Conservation (phyloP, 805 yeast genomes). For the Tetrapisispora namnaoensis region DNA sequence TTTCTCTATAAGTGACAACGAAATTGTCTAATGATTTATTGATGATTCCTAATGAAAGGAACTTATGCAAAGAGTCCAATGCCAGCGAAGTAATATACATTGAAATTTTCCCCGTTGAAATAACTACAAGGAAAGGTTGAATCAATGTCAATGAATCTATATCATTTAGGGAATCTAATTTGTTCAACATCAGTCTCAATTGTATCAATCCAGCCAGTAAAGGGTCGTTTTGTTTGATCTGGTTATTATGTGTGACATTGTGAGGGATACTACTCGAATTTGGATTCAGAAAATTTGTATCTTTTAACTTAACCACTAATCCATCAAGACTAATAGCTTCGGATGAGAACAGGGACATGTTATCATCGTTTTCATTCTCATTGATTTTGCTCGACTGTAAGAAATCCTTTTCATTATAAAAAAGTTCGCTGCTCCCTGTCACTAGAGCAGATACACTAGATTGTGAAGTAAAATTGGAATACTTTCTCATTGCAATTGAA, state of each 20-base stretch:
- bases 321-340: slow-evolving; percentile 14
- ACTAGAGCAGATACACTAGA: slow-evolving; percentile 77
- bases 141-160: slow-evolving; percentile 64
- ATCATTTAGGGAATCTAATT: slow-evolving; percentile 38
- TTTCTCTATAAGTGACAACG: slow-evolving; percentile 39
- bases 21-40: slow-evolving; percentile 46
- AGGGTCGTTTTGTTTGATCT: slow-evolving; percentile 34
- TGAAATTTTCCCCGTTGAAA: slow-evolving; percentile 70
- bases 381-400: not conserved
- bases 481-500: slow-evolving; percentile 80
- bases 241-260: slow-evolving; percentile 4
- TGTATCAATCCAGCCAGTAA: slow-evolving; percentile 69
- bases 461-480: slow-evolving; percentile 52
- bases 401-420: slow-evolving; percentile 11
- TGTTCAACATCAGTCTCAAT: slow-evolving; percentile 57
- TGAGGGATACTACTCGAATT: not conserved
- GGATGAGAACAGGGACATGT: slow-evolving; percentile 8
- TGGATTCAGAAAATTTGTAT: not conserved
- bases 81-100: slow-evolving; percentile 78
- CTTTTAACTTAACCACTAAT: slow-evolving; percentile 27
- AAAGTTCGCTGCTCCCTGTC: slow-evolving; percentile 47
- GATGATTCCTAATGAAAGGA: slow-evolving; percentile 60
- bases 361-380: slow-evolving; percentile 27
- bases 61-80: slow-evolving; percentile 59
- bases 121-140: slow-evolving; percentile 75